Evolutionary conservation across 2,329 filamentous ascomycete species (phyloP), one percentile per base, ranked within the genome.

Genomic region (Stemphylium vesicarium): DNA sequence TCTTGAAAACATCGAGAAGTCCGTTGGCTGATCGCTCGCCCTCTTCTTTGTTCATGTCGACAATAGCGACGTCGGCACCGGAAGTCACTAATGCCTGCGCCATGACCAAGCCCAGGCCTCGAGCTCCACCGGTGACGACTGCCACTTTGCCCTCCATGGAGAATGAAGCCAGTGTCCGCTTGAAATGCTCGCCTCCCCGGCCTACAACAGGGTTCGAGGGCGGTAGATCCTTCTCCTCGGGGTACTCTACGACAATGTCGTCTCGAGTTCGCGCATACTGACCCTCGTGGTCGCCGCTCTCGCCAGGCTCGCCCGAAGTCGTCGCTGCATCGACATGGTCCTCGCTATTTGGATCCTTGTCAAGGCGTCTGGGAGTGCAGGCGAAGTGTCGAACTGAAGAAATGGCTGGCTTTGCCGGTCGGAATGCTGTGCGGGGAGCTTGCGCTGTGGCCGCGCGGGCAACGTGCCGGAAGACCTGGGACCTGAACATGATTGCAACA

Each of bases 41-140:
- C 77, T 96, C 92, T 36, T 94, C 89, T 81, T 91, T 89, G 79
- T 98, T 96, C 80, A 97, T 81, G 75, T 98, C 94, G 36, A 97
- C 92, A 76, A 98, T 90, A 37, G 94, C 94, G 59, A 97, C 83
- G 75, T 96, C 88, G 9, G 91, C 90, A 47, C 94, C 94, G 49
- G 90, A 95, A 48, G 91, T 88, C 48, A 96, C 90, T 77, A 96
- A 85, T 41, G 90, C 92, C 80, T 96, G 92, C 46, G 89, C 90
- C 90, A 98, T 97, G 65, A 96, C 92, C 57, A 97, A 81, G 35
- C 94, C 94, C 53, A 98, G 78, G 7, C 94, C 94, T 71, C 93
- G 84, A 22, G 94, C 94, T 71, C 93, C 94, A 47, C 94, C 94
- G 1, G 94, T 98, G 35, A 98, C 90, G 36, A 97, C 82, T 41